phyloP scores from a whole-genome alignment of 2,329 filamentous ascomycete genomes.

The Cladobotryum protrusum region DNA sequence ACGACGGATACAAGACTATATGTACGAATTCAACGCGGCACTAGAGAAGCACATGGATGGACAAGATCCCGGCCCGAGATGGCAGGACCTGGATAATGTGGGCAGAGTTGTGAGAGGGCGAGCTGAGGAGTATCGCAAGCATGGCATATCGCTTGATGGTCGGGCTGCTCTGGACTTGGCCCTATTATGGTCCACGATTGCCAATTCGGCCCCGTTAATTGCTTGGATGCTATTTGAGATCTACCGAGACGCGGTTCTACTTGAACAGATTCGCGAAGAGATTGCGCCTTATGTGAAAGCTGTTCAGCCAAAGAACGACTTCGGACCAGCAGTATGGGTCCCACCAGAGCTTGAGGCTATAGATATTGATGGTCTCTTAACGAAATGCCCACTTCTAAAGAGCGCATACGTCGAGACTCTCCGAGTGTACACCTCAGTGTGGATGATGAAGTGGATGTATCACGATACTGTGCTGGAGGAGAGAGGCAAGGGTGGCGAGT shows the following conservation, averaged over 20 bases:
- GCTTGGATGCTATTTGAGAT: slow-evolving; percentile 39
- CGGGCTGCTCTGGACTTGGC: slow-evolving; percentile 30
- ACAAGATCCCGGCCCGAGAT: slow-evolving; percentile 25
- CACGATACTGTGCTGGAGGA: slow-evolving; percentile 27
- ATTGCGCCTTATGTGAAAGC: slow-evolving; percentile 27
- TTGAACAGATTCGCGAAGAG: slow-evolving; percentile 33
- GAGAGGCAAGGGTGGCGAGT: slow-evolving; percentile 13
- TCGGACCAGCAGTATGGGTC: slow-evolving; percentile 30
- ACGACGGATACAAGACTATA: slow-evolving; percentile 20
- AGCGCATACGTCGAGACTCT: slow-evolving; percentile 36
- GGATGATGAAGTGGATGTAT: slow-evolving; percentile 25
- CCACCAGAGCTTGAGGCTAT: slow-evolving; percentile 27
- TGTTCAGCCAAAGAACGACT: slow-evolving; percentile 30
- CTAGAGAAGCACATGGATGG: slow-evolving; percentile 28
- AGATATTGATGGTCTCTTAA: slow-evolving; percentile 30
- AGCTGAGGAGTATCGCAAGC: slow-evolving; percentile 23
- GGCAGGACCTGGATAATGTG: slow-evolving; percentile 33
- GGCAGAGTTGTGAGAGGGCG: slow-evolving; percentile 27
- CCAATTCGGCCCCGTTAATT: slow-evolving; percentile 31
- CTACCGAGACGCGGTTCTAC: slow-evolving; percentile 31
- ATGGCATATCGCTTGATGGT: slow-evolving; percentile 24
- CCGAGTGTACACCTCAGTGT: slow-evolving; percentile 31
- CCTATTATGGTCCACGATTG: slow-evolving; percentile 33
- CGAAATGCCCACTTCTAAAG: slow-evolving; percentile 32
- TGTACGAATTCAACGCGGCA: slow-evolving; percentile 30